A percentile compares a stretch with the other conserved stretches of the same genome.
phyloP scores from a whole-genome alignment of 352 stramenopile species.

The Phytophthora lateralis region DNA sequence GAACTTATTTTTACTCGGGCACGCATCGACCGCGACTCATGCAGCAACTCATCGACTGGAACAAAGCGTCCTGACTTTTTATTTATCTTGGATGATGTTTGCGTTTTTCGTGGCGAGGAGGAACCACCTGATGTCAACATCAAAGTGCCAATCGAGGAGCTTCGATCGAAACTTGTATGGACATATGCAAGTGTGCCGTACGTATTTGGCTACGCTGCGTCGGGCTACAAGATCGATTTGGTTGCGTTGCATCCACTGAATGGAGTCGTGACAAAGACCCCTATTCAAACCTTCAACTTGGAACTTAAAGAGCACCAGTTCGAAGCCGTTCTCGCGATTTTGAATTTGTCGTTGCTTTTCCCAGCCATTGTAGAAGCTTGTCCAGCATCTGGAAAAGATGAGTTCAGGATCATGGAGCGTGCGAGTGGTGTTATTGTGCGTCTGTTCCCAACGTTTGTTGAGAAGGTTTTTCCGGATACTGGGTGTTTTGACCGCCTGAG shows the following conservation, averaged over 20 bases:
- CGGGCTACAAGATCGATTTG: conserved; percentile 14
- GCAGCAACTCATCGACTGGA: conserved; percentile 3
- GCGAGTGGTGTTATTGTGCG: conserved; percentile 11
- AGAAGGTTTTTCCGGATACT: conserved; percentile 16
- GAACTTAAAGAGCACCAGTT: conserved; percentile 12
- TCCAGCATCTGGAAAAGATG: conserved; percentile 6
- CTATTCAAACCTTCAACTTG: conserved; percentile 18
- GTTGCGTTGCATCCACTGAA: conserved; percentile 7
- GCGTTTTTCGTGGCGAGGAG: conserved; percentile 23
- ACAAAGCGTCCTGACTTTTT: conserved; percentile 17
- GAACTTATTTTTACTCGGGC: conserved; percentile 12
- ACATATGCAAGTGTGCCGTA: conserved; percentile 18
- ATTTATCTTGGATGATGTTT: conserved; percentile 21
- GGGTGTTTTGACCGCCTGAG: conserved; percentile 6
- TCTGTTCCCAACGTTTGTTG: conserved; percentile 12
- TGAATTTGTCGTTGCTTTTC: conserved; percentile 28
- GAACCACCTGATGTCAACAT: conserved; percentile 16
- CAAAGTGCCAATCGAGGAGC: conserved; percentile 2
- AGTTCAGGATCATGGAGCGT: conserved; percentile 11
- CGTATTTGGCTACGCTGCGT: conserved; percentile 27
- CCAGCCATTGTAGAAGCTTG: conserved; percentile 21
- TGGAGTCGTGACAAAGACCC: conserved; percentile 4
- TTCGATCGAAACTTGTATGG: conserved; percentile 18
- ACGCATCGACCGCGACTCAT: conserved; percentile 15
- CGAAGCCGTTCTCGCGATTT: conserved; percentile 15